Percentiles rank a stretch among this genome's conserved stretches.
These are phyloP conservation scores for Phaffomyces thermotolerans DNA, from an alignment of 805 yeast species.

Conservation along the genomic window DNA sequence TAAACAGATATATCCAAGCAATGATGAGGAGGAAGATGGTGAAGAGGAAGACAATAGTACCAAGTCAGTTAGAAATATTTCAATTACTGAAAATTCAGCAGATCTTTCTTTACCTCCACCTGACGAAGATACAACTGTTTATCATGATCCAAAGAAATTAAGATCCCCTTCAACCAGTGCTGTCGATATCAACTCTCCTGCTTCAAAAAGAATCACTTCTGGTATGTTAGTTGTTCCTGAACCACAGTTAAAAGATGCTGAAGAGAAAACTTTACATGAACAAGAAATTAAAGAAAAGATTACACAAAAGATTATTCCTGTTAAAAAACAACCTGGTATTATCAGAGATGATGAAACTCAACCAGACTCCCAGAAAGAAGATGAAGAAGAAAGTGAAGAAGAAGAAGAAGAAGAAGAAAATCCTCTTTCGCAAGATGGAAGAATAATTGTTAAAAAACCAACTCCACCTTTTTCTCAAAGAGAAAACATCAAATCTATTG, in stretches of 20 bases:
- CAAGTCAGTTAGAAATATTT: constrained; percentile 20
- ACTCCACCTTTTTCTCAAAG: constrained; percentile 1
- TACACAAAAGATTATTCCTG: constrained; percentile 17
- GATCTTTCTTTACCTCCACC: constrained; percentile 27
- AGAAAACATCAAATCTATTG: constrained; percentile 7
- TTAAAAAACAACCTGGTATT: constrained; percentile 7
- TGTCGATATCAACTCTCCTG: constrained; percentile 11
- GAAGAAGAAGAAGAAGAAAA: not conserved
- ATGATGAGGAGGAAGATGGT: constrained; percentile 3
- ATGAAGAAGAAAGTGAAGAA: not conserved
- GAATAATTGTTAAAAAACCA: not conserved
- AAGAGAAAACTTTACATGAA: constrained; percentile 31
- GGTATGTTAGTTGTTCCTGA: constrained; percentile 39
- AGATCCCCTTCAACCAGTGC: constrained; percentile 15
- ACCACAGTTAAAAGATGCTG: constrained; percentile 34
- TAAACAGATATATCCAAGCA: constrained; percentile 31
- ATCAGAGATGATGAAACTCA: not conserved
- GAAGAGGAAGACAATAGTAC: too few species aligned
- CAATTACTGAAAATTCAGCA: constrained; percentile 26
- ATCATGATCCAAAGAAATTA: constrained; percentile 20
- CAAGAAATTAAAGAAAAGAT: constrained; percentile 26
- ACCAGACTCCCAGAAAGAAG: not conserved
- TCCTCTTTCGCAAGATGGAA: too few species aligned
- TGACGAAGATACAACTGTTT: constrained; percentile 15
- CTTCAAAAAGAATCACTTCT: constrained; percentile 33